Conservation (phyloP, 2,329 filamentous ascomycete genomes). For the Corynespora cassiicola region DNA sequence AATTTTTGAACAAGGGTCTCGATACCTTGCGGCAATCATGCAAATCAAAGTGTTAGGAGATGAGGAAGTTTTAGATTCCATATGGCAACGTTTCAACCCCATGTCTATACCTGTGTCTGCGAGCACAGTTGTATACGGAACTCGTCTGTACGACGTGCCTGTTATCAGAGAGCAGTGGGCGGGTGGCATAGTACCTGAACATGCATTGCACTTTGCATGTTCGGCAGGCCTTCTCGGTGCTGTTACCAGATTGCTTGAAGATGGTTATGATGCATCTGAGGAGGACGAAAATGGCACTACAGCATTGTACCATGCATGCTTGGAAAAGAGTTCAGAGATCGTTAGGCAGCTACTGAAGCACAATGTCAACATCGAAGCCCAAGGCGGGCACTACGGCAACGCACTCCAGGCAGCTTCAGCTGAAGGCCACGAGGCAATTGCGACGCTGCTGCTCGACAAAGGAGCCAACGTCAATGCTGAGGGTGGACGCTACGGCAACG, state of each 20-base stretch:
- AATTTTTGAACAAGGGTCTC: constrained; percentile 11
- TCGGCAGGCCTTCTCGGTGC: constrained; percentile 14
- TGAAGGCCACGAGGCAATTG: constrained; percentile 1
- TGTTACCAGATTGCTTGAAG: constrained; percentile 13
- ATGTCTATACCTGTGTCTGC: constrained; percentile 17
- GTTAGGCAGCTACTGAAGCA: constrained; percentile 4
- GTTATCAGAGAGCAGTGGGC: constrained; percentile 12
- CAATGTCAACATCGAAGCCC: constrained; percentile 1
- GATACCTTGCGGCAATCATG: constrained; percentile 18
- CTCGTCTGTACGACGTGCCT: constrained; percentile 17
- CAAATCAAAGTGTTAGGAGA: constrained; percentile 15
- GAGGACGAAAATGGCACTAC: constrained; percentile 7
- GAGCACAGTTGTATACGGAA: constrained; percentile 20
- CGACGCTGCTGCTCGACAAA: constrained; percentile 3
- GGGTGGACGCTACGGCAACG: too few species aligned
- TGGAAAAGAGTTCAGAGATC: background rate
- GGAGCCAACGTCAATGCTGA: constrained; percentile 2
- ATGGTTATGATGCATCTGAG: constrained; percentile 12
- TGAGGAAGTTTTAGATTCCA: too few species aligned
- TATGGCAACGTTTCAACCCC: constrained; percentile 15
- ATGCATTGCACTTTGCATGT: constrained; percentile 22
- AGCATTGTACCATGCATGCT: constrained; percentile 12
- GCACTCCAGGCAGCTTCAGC: constrained; percentile 7
- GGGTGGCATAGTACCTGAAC: constrained; percentile 11
- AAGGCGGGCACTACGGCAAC: constrained; percentile 2